phyloP scores from a whole-genome alignment of 2,329 filamentous ascomycete genomes.

The Paracoccidioides lutzii region DNA sequence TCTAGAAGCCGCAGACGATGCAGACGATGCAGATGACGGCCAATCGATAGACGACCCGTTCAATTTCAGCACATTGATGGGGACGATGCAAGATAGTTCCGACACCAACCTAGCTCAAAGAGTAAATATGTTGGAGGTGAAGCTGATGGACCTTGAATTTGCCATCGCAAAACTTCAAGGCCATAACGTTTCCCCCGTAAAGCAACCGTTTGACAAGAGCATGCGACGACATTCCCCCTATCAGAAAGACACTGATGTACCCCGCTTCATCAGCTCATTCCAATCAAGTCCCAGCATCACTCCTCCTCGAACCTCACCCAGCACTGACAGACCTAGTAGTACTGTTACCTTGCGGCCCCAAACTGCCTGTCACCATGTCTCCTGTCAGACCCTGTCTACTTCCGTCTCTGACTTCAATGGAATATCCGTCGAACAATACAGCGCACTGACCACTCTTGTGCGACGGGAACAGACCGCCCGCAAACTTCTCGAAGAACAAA shows the following conservation, averaged over 20 bases:
- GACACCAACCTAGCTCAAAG: slow-evolving; percentile 33
- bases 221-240: not conserved
- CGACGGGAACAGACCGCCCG: slow-evolving; percentile 36
- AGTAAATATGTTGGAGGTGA: slow-evolving; percentile 38
- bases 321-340: slow-evolving; percentile 21
- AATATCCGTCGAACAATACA: slow-evolving; percentile 36
- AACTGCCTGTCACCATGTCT: slow-evolving; percentile 16
- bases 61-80: slow-evolving; percentile 27
- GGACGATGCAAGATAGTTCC: slow-evolving; percentile 29
- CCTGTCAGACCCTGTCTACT: slow-evolving; percentile 19
- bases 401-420: slow-evolving; percentile 21
- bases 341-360: slow-evolving; percentile 15
- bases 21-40: not conserved
- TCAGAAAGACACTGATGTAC: not conserved
- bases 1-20: slow-evolving; percentile 1
- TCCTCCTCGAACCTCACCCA: slow-evolving; percentile 10
- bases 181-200: slow-evolving; percentile 14
- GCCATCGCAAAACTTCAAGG: slow-evolving; percentile 37
- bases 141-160: slow-evolving; percentile 38
- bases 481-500: slow-evolving; percentile 32
- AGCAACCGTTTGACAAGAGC: not conserved
- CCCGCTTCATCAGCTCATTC: slow-evolving; percentile 7
- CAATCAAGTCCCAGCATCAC: slow-evolving; percentile 4
- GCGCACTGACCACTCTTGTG: slow-evolving; percentile 33
- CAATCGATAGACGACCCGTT: slow-evolving; percentile 12